Percentiles rank a stretch among this genome's conserved stretches.
Evolutionary conservation across 306 rosid genomes (phyloP).

Genomic region (Glycyrrhiza uralensis): DNA sequence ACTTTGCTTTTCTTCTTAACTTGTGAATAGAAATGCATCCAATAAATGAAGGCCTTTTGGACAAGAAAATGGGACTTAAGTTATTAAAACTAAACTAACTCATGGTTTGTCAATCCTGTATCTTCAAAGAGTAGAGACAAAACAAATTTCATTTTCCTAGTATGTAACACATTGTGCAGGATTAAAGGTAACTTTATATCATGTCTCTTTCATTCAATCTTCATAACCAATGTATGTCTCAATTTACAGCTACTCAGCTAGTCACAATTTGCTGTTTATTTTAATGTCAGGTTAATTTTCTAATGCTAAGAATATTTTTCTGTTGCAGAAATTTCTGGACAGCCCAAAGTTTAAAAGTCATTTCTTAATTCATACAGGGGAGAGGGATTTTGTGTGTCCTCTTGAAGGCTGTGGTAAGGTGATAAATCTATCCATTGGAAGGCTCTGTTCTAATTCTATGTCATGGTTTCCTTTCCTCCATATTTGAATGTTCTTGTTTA

Average conservation of each 20-base stretch:
- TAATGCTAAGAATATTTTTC: conserved; percentile 40
- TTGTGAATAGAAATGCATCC: background rate
- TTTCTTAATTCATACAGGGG: conserved; percentile 93
- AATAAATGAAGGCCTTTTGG: background rate
- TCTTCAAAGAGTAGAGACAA: background rate
- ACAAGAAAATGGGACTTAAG: background rate
- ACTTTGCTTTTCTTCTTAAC: background rate
- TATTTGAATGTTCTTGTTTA: too few relatives aligned
- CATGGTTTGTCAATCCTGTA: background rate
- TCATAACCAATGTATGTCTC: background rate
- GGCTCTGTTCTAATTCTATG: too few relatives aligned
- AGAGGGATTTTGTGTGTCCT: conserved; percentile 88
- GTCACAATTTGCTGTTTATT: conserved; percentile 27
- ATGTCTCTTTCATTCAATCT: background rate
- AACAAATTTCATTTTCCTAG: background rate
- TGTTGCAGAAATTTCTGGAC: conserved; percentile 94
- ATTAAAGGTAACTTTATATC: conserved; percentile 49
- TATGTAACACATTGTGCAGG: conserved; percentile 67
- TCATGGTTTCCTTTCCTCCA: too few relatives aligned
- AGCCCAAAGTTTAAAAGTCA: conserved; percentile 97
- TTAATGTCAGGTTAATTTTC: conserved; percentile 62
- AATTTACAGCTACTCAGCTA: background rate
- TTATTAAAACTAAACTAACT: background rate
- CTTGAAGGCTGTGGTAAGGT: conserved; percentile 99
- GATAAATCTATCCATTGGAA: conserved; percentile 38